Evolutionary conservation across 1,284 basidiomycete species (phyloP), one percentile per base, ranked within the genome.

Genomic region (Rhodotorula mucilaginosa): DNA sequence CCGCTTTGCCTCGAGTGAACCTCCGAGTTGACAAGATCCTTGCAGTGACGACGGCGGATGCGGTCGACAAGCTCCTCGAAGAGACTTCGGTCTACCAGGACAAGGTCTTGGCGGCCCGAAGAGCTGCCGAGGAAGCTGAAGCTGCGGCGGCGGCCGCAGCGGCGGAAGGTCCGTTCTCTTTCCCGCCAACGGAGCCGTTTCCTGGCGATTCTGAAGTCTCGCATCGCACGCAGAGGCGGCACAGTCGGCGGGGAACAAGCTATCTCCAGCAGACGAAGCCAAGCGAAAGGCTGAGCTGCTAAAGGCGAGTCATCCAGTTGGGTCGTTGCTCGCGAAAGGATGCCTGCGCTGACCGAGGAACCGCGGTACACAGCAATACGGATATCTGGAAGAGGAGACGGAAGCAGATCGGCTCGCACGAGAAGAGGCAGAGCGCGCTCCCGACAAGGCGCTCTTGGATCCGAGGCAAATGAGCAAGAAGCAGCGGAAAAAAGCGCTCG

Each of bases 401-500:
- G 70, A 72, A 12, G 67, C 56, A 8, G 71, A 69, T 12, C 49
- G 49, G 39, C 23, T 47, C 7, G 64, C 58, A 8, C 29, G 62
- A 16, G 66, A 66, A 23, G 62, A 64, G 13, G 52, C 46, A 6
- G 64, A 66, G 48, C 61, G 26, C 4, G 31, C 65, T 26, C 54
- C 54, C 12, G 54, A 56, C n/a, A 69, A 71, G 48, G 67, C 65
- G 3, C 52, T 69, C 18, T 13, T 49, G 5, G 75, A 76, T 29
- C 72, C 70, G 12, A 58, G 60, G 3, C 31, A 46, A 54, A 47
- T 72, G 59, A 63, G 58, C n/a, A 70, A 71, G 64, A 76, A 76
- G 62, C 70, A 71, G 56, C 58, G 72, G 18, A 76, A 76, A 60
- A 76, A 76, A 58, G 75, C 75, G 8, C 65, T 72, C 8, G 70